Base-by-base conservation (phyloP, 2,329 filamentous ascomycete genomes). In the Pyrenochaeta sp. region DNA sequence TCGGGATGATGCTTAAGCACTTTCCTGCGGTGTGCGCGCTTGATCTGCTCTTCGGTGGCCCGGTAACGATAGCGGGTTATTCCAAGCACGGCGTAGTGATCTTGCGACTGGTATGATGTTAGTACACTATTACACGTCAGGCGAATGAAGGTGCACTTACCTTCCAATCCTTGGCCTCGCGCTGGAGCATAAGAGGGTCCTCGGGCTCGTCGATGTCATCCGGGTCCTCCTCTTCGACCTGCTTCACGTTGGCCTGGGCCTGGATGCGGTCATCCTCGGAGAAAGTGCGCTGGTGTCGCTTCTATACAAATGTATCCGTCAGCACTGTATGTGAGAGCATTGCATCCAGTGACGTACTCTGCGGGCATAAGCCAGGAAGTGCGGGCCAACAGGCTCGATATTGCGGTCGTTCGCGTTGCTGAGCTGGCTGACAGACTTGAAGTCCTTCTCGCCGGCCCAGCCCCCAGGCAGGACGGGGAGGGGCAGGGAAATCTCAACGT, bases 121-220 rank as follows among this genome's bases (percentile, higher is more conserved):
- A 69, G 61, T 40, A 42, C 9, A 1, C 27, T 8, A 13, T 6
- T 7, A 24, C 3, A 25, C 13, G 5, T 13, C 4, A 4, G 25
- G 2, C 2, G 19, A n/a, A 5, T 25, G 3, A 13, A 27, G n/a
- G 5, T 22, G n/a, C 12, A 32, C 50, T 67, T 79, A 94, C 92
- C 91, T 99, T 99, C 95, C 95, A 99, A 84, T 99, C 95, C 85
- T 99, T 99, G 75, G 95, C 93, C 77, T 98, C 93, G 54, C 93
- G 88, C 78, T 91, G 86, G 32, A 99, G 88, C 87, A 98, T 90
- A 82, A 96, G 86, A 55, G 92, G 90, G 76, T 98, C 94, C 82
- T 99, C 95, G 30, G 90, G 83, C 83, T 99, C 95, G 80, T 92
- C 96, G 79, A 96, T 92, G 61, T 98, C 93, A 73, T 90, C 91